Evolutionary conservation across 164 flowering plant species (phyloP), one percentile per base, ranked within the genome.

Genomic region (Malania oleifera): DNA sequence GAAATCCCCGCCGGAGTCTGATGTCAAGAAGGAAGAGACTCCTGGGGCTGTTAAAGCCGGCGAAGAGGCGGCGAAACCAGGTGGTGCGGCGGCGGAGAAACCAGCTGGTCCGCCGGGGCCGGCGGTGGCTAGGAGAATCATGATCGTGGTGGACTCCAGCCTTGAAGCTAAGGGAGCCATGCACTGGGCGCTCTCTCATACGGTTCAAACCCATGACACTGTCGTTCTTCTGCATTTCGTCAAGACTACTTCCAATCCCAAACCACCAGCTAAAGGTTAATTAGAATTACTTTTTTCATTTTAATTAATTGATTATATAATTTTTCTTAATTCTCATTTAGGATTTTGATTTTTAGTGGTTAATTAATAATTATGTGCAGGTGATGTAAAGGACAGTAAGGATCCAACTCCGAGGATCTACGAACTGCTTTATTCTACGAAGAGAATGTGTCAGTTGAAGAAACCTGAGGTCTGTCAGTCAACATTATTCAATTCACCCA

Each of bases 61-160:
- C 27, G 70, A 73, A 46, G 51, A 57, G 39, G 68, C 40, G 46
- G 35, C 45, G 14, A 25, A 48, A 12, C 11, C 57, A 0, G 65
- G 49, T 3, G 40, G 34, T 45, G 47, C 20, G 45, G 69, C 34
- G 13, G 72, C 57, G 51, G 67, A 65, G 41, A 49, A 40, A 19
- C 14, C 50, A 18, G 39, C 37, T 14, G 75, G 63, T 11, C 50
- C 48, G 19, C 54, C 15, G 54, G 64, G 63, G 45, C 44, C 69
- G 2, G 59, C 57, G 59, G 17, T 25, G 2, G 86, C 91, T 9
- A 72, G 85, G 75, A 83, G 64, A 57, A 73, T 91, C 49, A 81
- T 89, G 96, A 73, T 91, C 23, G 95, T 91, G 40, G 82, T 86
- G 23, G 95, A 91, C 71, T 77, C 89, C 0, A 82, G 82, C 48